phyloP scores from a whole-genome alignment of 768 basidiomycete genomes.

The Pleurotus tuber-regium region DNA sequence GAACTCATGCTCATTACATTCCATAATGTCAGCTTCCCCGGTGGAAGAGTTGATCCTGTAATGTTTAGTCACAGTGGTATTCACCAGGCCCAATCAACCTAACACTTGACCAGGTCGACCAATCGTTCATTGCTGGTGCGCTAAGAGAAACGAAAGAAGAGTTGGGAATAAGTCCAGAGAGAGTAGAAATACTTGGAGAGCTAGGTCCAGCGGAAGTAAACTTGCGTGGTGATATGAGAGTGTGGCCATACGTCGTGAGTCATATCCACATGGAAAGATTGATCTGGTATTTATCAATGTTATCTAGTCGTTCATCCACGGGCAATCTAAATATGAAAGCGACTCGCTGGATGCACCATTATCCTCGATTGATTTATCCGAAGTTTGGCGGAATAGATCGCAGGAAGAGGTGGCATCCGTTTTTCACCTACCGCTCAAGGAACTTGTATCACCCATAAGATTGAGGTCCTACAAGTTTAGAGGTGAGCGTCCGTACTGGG shows the following conservation, averaged over 20 bases:
- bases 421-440: conserved; percentile 69
- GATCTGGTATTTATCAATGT: no score
- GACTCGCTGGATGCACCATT: conserved; percentile 42
- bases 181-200: conserved; percentile 64
- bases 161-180: conserved; percentile 55
- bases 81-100: conserved; percentile 12
- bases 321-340: conserved; percentile 14
- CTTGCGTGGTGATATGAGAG: conserved; percentile 53
- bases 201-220: conserved; percentile 63
- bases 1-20: conserved; percentile 2
- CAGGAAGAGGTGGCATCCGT: conserved; percentile 62
- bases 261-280: neutral
- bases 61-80: conserved; percentile 15
- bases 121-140: conserved; percentile 60
- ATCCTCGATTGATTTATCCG: conserved; percentile 55
- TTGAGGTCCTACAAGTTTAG: conserved; percentile 56
- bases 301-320: conserved; percentile 40
- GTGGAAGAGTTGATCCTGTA: conserved; percentile 68
- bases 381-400: conserved; percentile 45
- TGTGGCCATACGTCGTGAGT: conserved; percentile 79
- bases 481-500: conserved; percentile 56
- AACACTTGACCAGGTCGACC: conserved; percentile 33
- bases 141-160: conserved; percentile 77
- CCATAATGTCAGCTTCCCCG: conserved; percentile 61
- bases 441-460: conserved; percentile 44